These are phyloP conservation scores for Pleurotus pulmonarius DNA, from an alignment of 768 basidiomycete genomes.

Conservation along the genomic window DNA sequence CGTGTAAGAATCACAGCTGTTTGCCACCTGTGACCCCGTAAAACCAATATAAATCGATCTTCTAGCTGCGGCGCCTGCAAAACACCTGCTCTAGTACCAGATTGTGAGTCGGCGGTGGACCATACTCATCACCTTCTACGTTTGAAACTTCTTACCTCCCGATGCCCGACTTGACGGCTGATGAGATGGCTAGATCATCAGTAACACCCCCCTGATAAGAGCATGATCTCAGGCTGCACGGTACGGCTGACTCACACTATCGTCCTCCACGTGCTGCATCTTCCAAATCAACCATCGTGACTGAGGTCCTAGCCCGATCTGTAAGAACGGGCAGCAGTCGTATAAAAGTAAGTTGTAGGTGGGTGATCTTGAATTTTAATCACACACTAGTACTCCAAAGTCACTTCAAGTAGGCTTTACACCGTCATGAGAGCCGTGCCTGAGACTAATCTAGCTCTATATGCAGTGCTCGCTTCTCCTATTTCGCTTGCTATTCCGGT, in stretches of 20 bases:
- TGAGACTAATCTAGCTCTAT: neutral
- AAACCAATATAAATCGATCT: neutral
- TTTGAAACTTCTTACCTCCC: too few relatives aligned
- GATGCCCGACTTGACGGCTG: too few relatives aligned
- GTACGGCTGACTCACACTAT: neutral
- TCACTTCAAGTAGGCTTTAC: neutral
- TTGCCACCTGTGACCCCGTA: neutral
- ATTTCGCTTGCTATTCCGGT: conserved; percentile 28
- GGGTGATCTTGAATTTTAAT: neutral
- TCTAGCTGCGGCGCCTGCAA: too few relatives aligned
- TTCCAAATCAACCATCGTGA: neutral
- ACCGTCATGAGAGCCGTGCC: neutral
- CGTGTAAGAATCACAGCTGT: neutral
- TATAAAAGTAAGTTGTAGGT: neutral
- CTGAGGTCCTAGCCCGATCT: neutral
- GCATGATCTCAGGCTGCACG: too few relatives aligned
- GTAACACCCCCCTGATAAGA: too few relatives aligned
- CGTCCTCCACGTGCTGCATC: neutral
- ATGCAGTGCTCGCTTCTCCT: neutral
- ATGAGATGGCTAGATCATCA: too few relatives aligned
- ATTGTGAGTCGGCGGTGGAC: too few relatives aligned
- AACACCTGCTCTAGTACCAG: too few relatives aligned
- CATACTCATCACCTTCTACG: too few relatives aligned
- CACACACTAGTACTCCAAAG: neutral
- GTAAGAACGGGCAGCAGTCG: neutral